These are phyloP conservation scores for Taxawa tesnikishii DNA, from an alignment of 2,329 filamentous ascomycete species.

Conservation along the genomic window DNA sequence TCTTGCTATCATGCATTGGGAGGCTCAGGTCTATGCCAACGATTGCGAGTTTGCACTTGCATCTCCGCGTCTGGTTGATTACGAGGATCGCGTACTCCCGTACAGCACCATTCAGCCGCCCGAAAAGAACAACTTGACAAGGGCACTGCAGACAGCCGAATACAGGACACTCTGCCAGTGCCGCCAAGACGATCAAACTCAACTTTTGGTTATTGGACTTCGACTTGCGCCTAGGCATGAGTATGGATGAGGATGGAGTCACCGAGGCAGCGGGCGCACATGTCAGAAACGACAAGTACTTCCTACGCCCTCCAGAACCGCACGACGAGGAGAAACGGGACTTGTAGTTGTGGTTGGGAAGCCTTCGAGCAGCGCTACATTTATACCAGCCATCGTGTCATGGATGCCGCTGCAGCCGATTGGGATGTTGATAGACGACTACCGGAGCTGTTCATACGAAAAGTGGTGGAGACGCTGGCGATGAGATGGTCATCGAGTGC, in stretches of 20 bases:
- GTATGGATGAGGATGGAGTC: constrained; percentile 28
- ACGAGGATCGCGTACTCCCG: background rate
- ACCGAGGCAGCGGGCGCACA: constrained; percentile 31
- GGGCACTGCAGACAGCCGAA: background rate
- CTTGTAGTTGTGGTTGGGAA: no score
- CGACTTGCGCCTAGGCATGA: constrained; percentile 43
- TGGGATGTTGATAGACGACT: no score
- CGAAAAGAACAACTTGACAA: background rate
- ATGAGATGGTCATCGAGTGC: no score
- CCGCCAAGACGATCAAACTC: background rate
- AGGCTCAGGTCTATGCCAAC: constrained; percentile 34
- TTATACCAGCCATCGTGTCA: no score
- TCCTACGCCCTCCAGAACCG: constrained; percentile 34
- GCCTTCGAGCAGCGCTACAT: no score
- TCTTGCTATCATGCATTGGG: constrained; percentile 40
- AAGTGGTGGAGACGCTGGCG: no score
- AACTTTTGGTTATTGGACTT: constrained; percentile 41
- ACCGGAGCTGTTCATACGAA: no score
- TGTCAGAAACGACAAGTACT: constrained; percentile 40
- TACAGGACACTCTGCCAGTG: background rate
- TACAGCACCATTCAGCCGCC: background rate
- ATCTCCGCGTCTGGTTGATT: background rate
- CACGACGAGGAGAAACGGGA: no score
- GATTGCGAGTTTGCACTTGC: constrained; percentile 45
- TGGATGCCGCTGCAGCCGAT: no score